Evolutionary conservation across 2,329 filamentous ascomycete genomes (phyloP), one percentile per base, ranked within the genome.

Genomic region (Exophiala mesophila): DNA sequence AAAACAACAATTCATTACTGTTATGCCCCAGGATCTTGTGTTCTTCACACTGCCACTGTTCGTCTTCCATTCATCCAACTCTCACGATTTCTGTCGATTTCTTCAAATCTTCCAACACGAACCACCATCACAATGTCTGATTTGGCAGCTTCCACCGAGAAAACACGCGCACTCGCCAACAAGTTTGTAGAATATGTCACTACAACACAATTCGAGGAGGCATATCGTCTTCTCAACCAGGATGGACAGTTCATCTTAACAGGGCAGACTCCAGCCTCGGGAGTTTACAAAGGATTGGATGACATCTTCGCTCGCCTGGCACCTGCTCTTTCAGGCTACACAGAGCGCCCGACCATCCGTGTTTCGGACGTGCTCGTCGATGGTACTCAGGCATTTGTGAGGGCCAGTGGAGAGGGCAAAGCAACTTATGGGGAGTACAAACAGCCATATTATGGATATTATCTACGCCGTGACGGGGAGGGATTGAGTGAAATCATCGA

Each of bases 151-250:
- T 35, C 32, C 17, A 35, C 32, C 4, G 7, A 35, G n/a, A 35
- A 21, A 18, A 35, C 18, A 6, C 32, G 32, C 17, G 15, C 20
- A 17, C 32, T 35, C 15, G 15, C 18, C 4, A 18, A 35, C 32
- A 38, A 28, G 18, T 38, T 28, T 23, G 23, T 38, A 7, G 36
- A 38, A 38, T 24, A 24, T 16, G 36, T 38, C 5, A 26, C 36
- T n/a, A 38, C 19, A 7, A 16, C 36, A 15, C 36, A 17, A n/a
- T 38, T 28, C 21, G 36, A 38, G 21, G 36, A 38, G 10, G 36
- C 36, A 28, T 38, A 38, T 38, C 36, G 36, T n/a, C 36, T 38
- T 15, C 36, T 38, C 20, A 38, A 38, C 15, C 7, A 24, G 15
- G 20, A 38, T 28, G 36, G 36, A 28, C 36, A 38, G 12, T 38